phyloP scores from a whole-genome alignment of 352 stramenopile species.

The Phytopythium chamaehyphon region DNA sequence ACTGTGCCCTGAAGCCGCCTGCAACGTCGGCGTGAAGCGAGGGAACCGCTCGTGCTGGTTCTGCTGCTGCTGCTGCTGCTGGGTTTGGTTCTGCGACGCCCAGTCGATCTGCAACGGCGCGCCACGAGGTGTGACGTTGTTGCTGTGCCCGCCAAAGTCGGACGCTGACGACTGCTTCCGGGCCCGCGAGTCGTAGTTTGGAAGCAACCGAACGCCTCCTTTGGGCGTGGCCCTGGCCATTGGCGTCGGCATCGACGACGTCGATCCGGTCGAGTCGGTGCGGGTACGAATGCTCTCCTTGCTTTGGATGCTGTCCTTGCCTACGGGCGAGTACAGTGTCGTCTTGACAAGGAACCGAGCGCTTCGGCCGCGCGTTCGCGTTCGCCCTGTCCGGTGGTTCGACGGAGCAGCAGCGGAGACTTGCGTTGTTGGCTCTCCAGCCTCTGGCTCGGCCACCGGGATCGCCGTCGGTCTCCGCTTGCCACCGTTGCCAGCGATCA shows the following conservation, averaged over 20 bases:
- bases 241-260: slow-evolving; percentile 3
- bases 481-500: slow-evolving; percentile 10
- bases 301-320: too few species aligned
- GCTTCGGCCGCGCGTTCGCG: neutral
- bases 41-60: slow-evolving; percentile 2
- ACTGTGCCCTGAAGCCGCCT: neutral
- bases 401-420: too few species aligned
- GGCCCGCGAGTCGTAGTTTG: neutral
- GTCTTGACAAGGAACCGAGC: neutral
- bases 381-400: neutral
- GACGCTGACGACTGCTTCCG: slow-evolving; percentile 3
- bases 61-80: neutral
- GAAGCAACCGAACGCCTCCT: neutral
- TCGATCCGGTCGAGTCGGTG: slow-evolving; percentile 2
- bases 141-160: neutral
- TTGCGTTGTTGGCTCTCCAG: too few species aligned
- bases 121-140: neutral
- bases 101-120: neutral
- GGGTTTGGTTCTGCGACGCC: neutral
- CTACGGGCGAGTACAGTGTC: neutral
- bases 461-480: neutral
- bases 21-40: neutral
- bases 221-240: neutral
- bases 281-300: neutral
- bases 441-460: too few species aligned